These are phyloP conservation scores for Heliosperma pusillum DNA, from an alignment of 148 eudicot species.

Conservation along the genomic window DNA sequence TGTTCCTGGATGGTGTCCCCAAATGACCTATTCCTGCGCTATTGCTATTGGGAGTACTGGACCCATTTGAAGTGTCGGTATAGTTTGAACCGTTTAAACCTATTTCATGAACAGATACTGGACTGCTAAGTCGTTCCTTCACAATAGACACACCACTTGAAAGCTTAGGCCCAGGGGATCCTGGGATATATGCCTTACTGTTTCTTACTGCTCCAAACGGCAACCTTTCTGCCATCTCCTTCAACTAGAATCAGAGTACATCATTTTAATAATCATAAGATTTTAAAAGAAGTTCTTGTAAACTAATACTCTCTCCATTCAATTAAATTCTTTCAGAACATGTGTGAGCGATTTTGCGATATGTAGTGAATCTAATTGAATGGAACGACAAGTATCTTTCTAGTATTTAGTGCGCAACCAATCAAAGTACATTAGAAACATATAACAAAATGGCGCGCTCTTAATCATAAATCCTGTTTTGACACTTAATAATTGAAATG, in stretches of 20 bases:
- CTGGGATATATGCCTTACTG: conserved; percentile 20
- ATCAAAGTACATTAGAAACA: neutral
- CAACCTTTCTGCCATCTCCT: conserved; percentile 50
- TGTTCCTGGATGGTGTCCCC: conserved; percentile 49
- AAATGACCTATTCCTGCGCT: conserved; percentile 36
- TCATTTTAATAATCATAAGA: neutral
- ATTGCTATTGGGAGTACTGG: conserved; percentile 38
- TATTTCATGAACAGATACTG: conserved; percentile 21
- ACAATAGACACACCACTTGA: conserved; percentile 25
- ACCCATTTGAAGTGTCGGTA: conserved; percentile 27
- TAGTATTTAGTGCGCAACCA: neutral
- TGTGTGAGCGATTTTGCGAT: neutral
- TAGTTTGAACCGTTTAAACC: conserved; percentile 26
- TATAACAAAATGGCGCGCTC: neutral
- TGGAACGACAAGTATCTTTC: neutral
- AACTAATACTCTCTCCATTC: neutral
- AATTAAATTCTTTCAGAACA: neutral
- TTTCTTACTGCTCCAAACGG: conserved; percentile 37
- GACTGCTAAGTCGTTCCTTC: conserved; percentile 30
- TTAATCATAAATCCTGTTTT: neutral
- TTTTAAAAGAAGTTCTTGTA: neutral
- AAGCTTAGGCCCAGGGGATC: conserved; percentile 29
- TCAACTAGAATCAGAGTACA: conserved; percentile 29
- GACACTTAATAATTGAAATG: no score
- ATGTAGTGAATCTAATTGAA: neutral